These are phyloP conservation scores for Collariella sp. DNA, from an alignment of 495 filamentous ascomycete genomes.

Conservation along the genomic window DNA sequence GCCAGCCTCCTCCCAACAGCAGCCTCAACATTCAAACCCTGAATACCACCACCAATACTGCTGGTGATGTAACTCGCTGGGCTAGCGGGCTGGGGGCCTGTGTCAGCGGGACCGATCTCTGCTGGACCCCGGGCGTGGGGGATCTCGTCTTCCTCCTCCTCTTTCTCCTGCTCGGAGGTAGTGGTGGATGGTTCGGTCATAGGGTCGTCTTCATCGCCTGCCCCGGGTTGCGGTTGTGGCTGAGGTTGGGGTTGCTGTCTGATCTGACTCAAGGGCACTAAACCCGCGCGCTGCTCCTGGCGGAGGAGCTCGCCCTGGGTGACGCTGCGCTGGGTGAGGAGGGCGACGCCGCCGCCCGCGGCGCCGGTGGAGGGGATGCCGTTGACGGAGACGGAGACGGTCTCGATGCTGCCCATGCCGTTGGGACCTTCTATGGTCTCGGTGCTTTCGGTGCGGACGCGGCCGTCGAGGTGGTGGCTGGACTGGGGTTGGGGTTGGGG, in stretches of 20 bases:
- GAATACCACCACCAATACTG: slow-evolving; percentile 20
- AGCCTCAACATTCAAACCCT: slow-evolving; percentile 46
- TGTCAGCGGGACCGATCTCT: slow-evolving; percentile 76
- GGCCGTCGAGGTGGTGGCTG: slow-evolving; percentile 34
- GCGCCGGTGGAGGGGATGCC: slow-evolving; percentile 45
- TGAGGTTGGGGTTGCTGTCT: slow-evolving; percentile 22
- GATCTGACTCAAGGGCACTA: slow-evolving; percentile 48
- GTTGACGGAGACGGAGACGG: slow-evolving; percentile 59
- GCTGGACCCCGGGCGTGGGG: slow-evolving; percentile 78
- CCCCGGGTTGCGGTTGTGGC: slow-evolving; percentile 13
- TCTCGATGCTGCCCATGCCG: slow-evolving; percentile 62
- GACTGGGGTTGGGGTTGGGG: too few relatives aligned
- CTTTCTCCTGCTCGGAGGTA: background rate
- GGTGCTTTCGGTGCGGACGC: slow-evolving; percentile 57
- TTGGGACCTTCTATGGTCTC: slow-evolving; percentile 65
- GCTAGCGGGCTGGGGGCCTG: slow-evolving; percentile 59
- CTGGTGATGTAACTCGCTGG: slow-evolving; percentile 18
- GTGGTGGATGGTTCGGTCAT: slow-evolving; percentile 16
- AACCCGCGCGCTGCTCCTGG: slow-evolving; percentile 69
- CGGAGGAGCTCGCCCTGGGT: slow-evolving; percentile 69
- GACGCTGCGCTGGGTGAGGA: slow-evolving; percentile 41
- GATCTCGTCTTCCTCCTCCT: slow-evolving; percentile 47
- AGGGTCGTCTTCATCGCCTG: slow-evolving; percentile 28
- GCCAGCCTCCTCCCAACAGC: slow-evolving; percentile 37
- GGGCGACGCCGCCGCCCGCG: slow-evolving; percentile 13